Base-by-base conservation (phyloP, 805 yeast species). In the Saccharomycopsis fermentans region DNA sequence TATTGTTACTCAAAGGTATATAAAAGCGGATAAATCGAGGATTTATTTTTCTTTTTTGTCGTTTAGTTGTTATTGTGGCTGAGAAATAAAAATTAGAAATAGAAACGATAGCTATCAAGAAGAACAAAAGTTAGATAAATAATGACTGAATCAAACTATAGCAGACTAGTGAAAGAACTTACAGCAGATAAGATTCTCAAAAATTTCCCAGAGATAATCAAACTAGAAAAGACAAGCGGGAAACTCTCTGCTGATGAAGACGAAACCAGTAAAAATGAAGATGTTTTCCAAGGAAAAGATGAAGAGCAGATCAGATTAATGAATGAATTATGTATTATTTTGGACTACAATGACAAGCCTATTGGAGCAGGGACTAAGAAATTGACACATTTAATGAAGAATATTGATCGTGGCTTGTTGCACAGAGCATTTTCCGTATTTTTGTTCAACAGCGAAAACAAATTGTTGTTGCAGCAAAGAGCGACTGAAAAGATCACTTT, bases 371-470 rank as follows among this genome's bases (percentile, higher is more conserved):
- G 92, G 16, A 87, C 97, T 56, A 94, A 94, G 72, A 94, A 92
- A 72, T 73, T 87, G 55, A 88, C 97, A 64, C 95, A 87, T 68
- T 73, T 94, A 57, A 88, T 90, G 96, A 79, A 79, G 51, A 91
- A 91, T 71, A 94, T 94, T 67, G 77, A 90, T 56, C 74, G 76
- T 62, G 99, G 99, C 3, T 77, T 94, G 54, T 77, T 94, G 60
- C 99, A 94, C 73, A 81, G 99, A 65, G 98, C 98, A 0, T 94
- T 94, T 69, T 88, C 96, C 27, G 97, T 91, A n/a, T 94, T 94
- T 66, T 73, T 92, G 57, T 94, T 94, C 76, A 86, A 90, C 70
- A 81, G 80, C 24, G 81, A 87, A 52, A 83, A 83, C 60, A 79
- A 86, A 71, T 78, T 94, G 62, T 77, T 94, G 59, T 77, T 94